Evolutionary conservation across 768 basidiomycete species (phyloP), one percentile per base, ranked within the genome.

Genomic region (Cyclocybe aegerita): DNA sequence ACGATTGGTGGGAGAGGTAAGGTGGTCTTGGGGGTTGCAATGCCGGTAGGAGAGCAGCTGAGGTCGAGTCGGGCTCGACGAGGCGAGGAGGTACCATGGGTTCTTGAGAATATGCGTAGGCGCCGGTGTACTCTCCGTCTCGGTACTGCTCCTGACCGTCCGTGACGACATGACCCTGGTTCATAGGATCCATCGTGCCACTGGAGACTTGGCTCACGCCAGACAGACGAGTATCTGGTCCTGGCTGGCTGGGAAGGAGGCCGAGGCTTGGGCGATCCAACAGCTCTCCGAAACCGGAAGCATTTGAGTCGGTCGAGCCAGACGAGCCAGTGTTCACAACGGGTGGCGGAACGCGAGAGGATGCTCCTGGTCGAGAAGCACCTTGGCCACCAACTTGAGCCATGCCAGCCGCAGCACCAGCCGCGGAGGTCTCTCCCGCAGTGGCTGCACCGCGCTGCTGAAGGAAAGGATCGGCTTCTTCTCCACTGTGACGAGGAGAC

Each of bases 391-490:
- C 35, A 12, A 56, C 46, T 50, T 60, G 60, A 9, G 57, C 49
- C 60, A 61, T 61, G 14, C 10, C 51, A 35, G 43, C 48, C 35
- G 46, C 55, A 11, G 47, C 49, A n/a, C 43, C 50, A 11, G 39
- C 55, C 7, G 50, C 51, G 17, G 44, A 41, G 17, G 46, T 44
- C 23, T 17, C 35, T 29, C 38, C 44, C 39, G 47, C 50, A 23
- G 53, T 48, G 15, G 61, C 55, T 9, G 54, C 60, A 3, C 56
- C 60, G 47, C 67, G 68, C 1, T 65, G 69, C 46, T 71, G 76
- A 4, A 86, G 70, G 72, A 88, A 86, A 0, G 87, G 73, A 59
- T 87, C 86, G 2, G 67, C 71, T 62, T 88, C 87, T 60, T 86
- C 86, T 5, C 87, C 87, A 43, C 84, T 88, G 30, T 77, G 76